Evolutionary conservation across 1,139 yeast genomes (phyloP), one percentile per base, ranked within the genome.

Genomic region (Entelexis sorbosivorans): DNA sequence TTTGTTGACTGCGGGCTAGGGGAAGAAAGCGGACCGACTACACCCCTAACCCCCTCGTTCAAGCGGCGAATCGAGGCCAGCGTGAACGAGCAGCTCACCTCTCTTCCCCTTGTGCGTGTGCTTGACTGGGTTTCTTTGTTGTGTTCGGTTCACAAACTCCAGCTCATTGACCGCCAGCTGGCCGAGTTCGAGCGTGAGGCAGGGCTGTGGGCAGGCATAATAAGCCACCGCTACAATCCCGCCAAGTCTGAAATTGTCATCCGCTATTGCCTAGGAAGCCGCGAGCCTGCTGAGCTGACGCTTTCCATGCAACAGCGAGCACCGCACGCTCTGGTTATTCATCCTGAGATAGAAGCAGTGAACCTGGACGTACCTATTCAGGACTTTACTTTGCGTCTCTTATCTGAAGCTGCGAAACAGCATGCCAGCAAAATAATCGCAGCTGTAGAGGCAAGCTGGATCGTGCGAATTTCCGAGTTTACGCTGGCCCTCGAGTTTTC

Each of bases 111-210:
- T 26, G 61, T 65, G 0, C 82, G 82, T 1, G 69, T 87, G 22
- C 81, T 85, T 62, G 80, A 76, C 38, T 72, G 86, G 52, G 69
- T 89, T 53, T 84, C 83, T 59, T 75, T 77, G 57, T 86, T 83
- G 63, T 74, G 91, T 13, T 75, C 81, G 32, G 79, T 86, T 28
- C 81, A 83, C 67, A 86, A 86, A 63, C 71, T 89, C 31, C 79
- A 83, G 58, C 69, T 82, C 52, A 70, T 88, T 19, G 81, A 85
- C 55, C 72, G 77, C 42, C 91, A 85, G 61, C 67, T 88, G 50
- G 71, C 73, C 33, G 75, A 73, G 22, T 67, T 83, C 53, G 71
- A 75, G 52, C 67, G 69, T 52, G 78, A 81, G 5, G 56, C 58
- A 3, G 55, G 55, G 33, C 71, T 77, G 44, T 84, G 94, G 82